phyloP scores from a whole-genome alignment of 108 stramenopile species.

The Parmales sp. region DNA sequence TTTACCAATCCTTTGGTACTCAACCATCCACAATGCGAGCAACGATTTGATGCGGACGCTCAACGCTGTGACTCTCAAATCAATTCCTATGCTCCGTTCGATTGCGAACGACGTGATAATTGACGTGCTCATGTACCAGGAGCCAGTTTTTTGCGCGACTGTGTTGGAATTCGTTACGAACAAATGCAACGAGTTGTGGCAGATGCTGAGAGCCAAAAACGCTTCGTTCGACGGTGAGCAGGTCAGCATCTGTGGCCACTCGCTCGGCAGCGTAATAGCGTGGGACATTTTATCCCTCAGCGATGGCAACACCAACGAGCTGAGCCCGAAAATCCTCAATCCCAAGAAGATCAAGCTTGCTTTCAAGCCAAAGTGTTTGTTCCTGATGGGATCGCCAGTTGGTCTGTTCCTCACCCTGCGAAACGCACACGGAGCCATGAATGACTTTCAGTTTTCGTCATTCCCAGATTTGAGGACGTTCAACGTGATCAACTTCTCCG shows the following conservation, averaged over 20 bases:
- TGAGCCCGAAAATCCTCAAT: neutral
- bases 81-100: constrained; percentile 59
- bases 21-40: constrained; percentile 50
- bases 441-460: too few relatives aligned
- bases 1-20: constrained; percentile 73
- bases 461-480: too few relatives aligned
- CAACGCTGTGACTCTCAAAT: constrained; percentile 50
- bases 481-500: too few relatives aligned
- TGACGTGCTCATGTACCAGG: constrained; percentile 29
- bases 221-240: too few relatives aligned
- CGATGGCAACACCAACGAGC: constrained; percentile 30
- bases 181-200: constrained; percentile 43
- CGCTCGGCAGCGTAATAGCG: constrained; percentile 70
- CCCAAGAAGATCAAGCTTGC: constrained; percentile 42
- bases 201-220: too few relatives aligned
- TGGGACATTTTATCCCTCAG: constrained; percentile 72
- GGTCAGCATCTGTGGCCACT: constrained; percentile 61
- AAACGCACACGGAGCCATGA: constrained; percentile 66
- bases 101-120: constrained; percentile 76
- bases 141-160: too few relatives aligned
- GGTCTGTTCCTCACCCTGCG: constrained; percentile 67
- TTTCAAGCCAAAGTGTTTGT: constrained; percentile 54
- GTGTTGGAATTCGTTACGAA: constrained; percentile 58
- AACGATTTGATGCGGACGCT: constrained; percentile 53
- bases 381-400: constrained; percentile 66